These are phyloP conservation scores for Saturnispora mendoncae DNA, from an alignment of 805 yeast species.

Conservation along the genomic window DNA sequence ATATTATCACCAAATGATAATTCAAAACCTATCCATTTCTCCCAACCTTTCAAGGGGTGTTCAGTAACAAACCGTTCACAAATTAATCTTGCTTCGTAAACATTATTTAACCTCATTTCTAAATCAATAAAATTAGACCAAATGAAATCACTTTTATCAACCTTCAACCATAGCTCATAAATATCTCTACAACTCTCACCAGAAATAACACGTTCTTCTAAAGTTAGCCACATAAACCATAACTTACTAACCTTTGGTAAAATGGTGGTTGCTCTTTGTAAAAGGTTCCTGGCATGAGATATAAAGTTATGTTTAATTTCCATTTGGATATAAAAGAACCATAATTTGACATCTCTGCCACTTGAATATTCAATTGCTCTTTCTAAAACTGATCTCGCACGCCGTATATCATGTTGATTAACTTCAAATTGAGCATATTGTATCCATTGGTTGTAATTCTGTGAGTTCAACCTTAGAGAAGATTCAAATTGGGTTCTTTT, in stretches of 20 bases:
- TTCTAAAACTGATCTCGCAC: constrained; percentile 85
- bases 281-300: constrained; percentile 80
- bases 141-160: constrained; percentile 62
- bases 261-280: constrained; percentile 65
- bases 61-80: constrained; percentile 47
- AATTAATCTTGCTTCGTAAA: constrained; percentile 47
- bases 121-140: constrained; percentile 71
- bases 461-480: constrained; percentile 76
- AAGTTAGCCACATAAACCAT: constrained; percentile 75
- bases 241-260: constrained; percentile 77
- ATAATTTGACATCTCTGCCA: constrained; percentile 54
- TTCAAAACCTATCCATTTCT: constrained; percentile 69
- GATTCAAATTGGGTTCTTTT: constrained; percentile 79
- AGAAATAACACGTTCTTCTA: constrained; percentile 73
- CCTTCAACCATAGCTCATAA: constrained; percentile 66
- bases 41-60: constrained; percentile 55
- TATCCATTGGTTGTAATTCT: constrained; percentile 82
- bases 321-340: constrained; percentile 75
- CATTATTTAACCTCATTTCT: constrained; percentile 52
- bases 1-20: constrained; percentile 36
- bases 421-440: constrained; percentile 85
- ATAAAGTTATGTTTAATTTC: constrained; percentile 66
- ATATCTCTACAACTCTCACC: constrained; percentile 51
- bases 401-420: constrained; percentile 63
- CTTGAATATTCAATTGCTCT: constrained; percentile 61